A percentile compares a stretch with the other conserved stretches of the same genome.
Conservation (phyloP, 805 yeast species). For the Hanseniaspora occidentalis region DNA sequence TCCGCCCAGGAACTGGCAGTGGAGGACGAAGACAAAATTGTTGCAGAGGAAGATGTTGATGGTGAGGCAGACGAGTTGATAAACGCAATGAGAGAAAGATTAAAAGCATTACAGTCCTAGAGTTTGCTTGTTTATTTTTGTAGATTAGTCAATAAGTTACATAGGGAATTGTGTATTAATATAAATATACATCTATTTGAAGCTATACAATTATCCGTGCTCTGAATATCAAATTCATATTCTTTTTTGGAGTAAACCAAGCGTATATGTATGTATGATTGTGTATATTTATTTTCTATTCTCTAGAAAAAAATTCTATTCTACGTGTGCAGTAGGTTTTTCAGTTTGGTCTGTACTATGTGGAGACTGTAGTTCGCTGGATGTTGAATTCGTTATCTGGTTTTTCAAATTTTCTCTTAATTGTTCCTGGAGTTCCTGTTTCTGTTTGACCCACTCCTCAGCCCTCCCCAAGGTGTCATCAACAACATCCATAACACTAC, state of each 20-base stretch:
- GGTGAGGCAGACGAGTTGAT: constrained; percentile 67
- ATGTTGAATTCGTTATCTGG: no score
- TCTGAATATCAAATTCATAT: no score
- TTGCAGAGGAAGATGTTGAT: constrained; percentile 32
- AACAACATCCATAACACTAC: constrained; percentile 70
- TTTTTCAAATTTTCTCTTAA: constrained; percentile 11
- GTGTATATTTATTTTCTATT: no score
- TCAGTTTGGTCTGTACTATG: no score
- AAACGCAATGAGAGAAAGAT: constrained; percentile 78
- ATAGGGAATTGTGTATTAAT: not conserved
- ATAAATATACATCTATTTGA: not conserved
- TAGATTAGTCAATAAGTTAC: not conserved
- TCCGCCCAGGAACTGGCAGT: constrained; percentile 10
- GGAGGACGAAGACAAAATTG: constrained; percentile 5
- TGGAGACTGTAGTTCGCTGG: no score
- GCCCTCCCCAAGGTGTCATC: constrained; percentile 78
- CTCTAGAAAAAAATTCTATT: no score
- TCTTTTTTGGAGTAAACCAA: no score
- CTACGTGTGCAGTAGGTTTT: no score
- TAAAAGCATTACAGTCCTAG: constrained; percentile 66
- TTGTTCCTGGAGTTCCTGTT: constrained; percentile 26
- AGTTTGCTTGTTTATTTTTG: not conserved
- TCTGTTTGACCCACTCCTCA: constrained; percentile 63
- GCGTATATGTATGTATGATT: no score
- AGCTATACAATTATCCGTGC: no score